Base-by-base conservation (phyloP, 2,329 filamentous ascomycete species). In the Calonectria pseudoturangicola region DNA sequence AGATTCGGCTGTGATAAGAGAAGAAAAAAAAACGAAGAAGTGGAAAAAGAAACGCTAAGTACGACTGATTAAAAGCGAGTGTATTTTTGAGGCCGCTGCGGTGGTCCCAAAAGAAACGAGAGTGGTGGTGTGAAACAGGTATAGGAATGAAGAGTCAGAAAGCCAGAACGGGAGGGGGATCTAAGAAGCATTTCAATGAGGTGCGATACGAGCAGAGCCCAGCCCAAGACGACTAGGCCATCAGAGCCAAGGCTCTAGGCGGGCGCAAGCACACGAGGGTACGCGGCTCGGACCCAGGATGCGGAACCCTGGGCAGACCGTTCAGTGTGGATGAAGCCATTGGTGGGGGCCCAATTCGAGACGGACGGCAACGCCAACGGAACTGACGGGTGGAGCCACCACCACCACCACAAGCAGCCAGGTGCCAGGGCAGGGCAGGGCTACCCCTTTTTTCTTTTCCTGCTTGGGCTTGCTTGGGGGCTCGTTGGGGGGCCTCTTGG, bases 311-410 rank as follows among this genome's bases (percentile, higher is more conserved):
- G 66, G 60, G 28, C 39, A 25, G 36, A 21, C 54, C 54, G 54
- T 60, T 41, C 54, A 58, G 54, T 54, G 51, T 27, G 33, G 66
- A 72, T 70, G 70, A 70, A 72, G 70, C 66, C 70, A 72, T 70
- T 60, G 43, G 69, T 71, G 69, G 69, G 69, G 68, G 45, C n/a
- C 54, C 54, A 60, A 58, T 58, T 58, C 54, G 54, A 36, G 54
- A 66, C 41, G 27, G 41, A 66, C 41, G 27, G 41, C 27, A 41
- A 12, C 28, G 30, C 54, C 30, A 45, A 45, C 21, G 30, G 21
- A 43, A 15, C 13, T 48, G 45, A 48, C 16, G 41, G 60, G 66
- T 68, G 66, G 66, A 28, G 60, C 66, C 47, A n/a, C 64, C 27
- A 54, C 16, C 30, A 30, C 30, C 30, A 33, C 30, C 30, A 33